Evolutionary conservation across 2,329 filamentous ascomycete genomes (phyloP).

Genomic region (Calonectria hongkongensis): DNA sequence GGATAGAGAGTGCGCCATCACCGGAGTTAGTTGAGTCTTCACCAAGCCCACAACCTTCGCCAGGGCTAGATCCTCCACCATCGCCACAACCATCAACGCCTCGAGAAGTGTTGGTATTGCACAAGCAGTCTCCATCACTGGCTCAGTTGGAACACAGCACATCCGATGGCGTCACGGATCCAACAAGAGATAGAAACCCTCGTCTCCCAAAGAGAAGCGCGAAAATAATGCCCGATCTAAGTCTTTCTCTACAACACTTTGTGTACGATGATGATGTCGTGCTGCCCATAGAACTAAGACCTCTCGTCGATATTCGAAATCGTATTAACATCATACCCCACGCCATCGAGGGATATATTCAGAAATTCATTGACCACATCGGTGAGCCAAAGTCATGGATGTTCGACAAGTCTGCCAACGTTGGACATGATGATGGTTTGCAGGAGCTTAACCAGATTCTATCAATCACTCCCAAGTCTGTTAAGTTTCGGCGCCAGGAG

Average conservation of each 20-base stretch:
- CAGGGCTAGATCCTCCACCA: too few species aligned
- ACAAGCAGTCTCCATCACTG: not conserved
- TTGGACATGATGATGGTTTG: not conserved
- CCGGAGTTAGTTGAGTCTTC: too few species aligned
- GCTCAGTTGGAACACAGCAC: not conserved
- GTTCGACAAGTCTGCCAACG: not conserved
- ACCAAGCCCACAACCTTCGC: too few species aligned
- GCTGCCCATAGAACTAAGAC: not conserved
- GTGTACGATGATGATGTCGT: not conserved
- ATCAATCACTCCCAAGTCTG: not conserved
- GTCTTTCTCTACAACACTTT: not conserved
- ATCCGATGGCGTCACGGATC: not conserved
- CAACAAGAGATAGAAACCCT: not conserved
- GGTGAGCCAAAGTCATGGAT: not conserved
- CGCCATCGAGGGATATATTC: not conserved
- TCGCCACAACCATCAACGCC: not conserved
- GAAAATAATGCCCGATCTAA: not conserved
- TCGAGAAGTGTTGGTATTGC: not conserved
- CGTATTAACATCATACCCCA: not conserved
- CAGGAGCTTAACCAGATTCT: not conserved
- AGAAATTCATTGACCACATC: not conserved
- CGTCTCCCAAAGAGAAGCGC: not conserved
- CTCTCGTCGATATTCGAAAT: not conserved
- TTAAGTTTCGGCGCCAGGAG: not conserved
- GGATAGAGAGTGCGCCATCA: too few species aligned